Percentiles rank a stretch among this genome's conserved stretches.
Evolutionary conservation across 1,284 basidiomycete genomes (phyloP).

Genomic region (Malassezia obtusa): DNA sequence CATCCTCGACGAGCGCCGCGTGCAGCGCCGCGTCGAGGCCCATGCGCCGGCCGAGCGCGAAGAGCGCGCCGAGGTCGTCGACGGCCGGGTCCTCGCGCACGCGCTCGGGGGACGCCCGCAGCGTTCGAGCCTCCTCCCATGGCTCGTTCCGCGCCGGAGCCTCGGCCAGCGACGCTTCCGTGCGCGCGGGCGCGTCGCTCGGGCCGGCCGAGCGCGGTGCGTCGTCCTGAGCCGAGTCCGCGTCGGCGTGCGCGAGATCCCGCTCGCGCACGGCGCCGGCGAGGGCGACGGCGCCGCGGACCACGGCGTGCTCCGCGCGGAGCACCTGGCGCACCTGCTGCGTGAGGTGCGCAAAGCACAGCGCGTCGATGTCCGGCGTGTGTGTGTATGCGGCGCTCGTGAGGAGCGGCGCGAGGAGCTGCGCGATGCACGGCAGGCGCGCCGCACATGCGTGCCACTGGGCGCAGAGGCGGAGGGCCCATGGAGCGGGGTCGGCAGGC

Average conservation of each 20-base stretch:
- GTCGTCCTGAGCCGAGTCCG: background rate
- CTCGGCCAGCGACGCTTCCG: background rate
- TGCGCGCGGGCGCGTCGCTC: no score
- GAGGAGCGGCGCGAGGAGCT: background rate
- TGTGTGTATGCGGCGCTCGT: background rate
- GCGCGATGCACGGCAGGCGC: background rate
- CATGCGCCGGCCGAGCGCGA: background rate
- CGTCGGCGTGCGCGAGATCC: no score
- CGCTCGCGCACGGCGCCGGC: background rate
- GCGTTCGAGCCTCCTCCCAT: no score
- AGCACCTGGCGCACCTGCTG: background rate
- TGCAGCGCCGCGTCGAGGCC: background rate
- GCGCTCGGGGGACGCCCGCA: no score
- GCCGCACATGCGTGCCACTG: background rate
- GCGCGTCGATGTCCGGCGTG: background rate
- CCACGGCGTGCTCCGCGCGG: background rate
- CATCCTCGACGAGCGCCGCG: background rate
- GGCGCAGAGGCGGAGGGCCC: background rate
- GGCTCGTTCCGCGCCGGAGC: background rate
- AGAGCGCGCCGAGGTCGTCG: background rate
- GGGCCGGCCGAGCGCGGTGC: no score
- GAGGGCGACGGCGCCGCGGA: background rate
- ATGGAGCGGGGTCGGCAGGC: background rate
- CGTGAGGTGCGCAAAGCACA: conserved; percentile 1
- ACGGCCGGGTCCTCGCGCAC: background rate